Base-by-base conservation (phyloP, 768 basidiomycete species). In the Filobasidium floriforme region DNA sequence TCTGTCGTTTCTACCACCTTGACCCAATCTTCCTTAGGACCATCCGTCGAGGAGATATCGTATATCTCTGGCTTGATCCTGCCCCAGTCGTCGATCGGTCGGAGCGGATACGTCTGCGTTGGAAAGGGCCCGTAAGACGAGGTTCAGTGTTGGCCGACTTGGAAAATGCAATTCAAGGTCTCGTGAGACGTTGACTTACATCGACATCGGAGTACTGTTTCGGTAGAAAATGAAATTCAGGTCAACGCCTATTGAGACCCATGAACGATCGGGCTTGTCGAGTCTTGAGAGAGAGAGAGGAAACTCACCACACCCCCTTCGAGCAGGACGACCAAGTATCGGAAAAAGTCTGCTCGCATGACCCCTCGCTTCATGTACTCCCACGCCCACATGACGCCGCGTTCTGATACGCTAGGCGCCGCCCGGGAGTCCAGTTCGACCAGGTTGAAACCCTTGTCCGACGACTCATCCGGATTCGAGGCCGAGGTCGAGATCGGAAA, bases 161-260 rank as follows among this genome's bases (percentile, higher is more conserved):
- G 32, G 14, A 59, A 44, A 1, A 41, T 7, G 54, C 15, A 19
- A n/a, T 19, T 71, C 32, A 37, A 37, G 32, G 9, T 9, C 4
- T 37, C 32, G 32, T 37, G 32, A 37, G 32, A 37, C 32, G 32
- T 37, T 37, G 32, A 37, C 75, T 76, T 66, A 76, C 75, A 55
- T 76, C 73, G 22, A 74, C 75, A 62, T 76, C 75, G 26, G 72
- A 70, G 51, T 76, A 76, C 40, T 65, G 59, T 43, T 6, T 2
- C 41, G 60, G 28, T 7, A 26, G 4, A 24, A 44, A 10, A 24
- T 9, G 24, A 24, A 22, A n/a, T n/a, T 6, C n/a, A 1, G 24
- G 37, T 60, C 18, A 60, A 6, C 1, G 3, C 10, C 37, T 41
- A 1, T n/a, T 37, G 37, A 22, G 41, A 41, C n/a, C 6, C 1